phyloP scores from a whole-genome alignment of 768 basidiomycete species.

The Rickenella mellea region DNA sequence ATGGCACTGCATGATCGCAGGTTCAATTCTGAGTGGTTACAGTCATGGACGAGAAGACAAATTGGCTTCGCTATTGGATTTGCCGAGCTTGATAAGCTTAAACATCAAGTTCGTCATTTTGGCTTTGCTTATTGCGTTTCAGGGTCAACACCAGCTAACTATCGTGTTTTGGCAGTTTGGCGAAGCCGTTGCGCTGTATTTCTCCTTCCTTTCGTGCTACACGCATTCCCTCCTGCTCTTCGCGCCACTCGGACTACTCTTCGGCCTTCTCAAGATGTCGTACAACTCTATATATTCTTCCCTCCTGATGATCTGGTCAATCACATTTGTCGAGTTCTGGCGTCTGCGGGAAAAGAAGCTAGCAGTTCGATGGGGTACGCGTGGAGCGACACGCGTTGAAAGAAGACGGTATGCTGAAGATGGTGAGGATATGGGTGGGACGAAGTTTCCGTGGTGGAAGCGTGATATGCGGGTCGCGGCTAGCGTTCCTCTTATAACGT shows the following conservation, averaged over 20 bases:
- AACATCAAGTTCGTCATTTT: constrained; percentile 53
- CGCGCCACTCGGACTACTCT: constrained; percentile 55
- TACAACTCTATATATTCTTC: constrained; percentile 75
- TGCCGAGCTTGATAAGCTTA: constrained; percentile 57
- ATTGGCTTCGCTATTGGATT: constrained; percentile 37
- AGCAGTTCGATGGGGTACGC: constrained; percentile 75
- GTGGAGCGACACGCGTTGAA: constrained; percentile 70
- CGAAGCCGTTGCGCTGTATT: constrained; percentile 78
- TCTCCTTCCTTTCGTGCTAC: constrained; percentile 80
- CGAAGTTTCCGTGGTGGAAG: constrained; percentile 56
- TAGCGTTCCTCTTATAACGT: constrained; percentile 60
- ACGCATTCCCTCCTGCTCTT: constrained; percentile 73
- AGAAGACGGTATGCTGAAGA: constrained; percentile 58
- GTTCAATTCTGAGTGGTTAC: constrained; percentile 75
- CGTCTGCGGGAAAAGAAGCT: constrained; percentile 74
- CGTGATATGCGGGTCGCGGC: constrained; percentile 59
- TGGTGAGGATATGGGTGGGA: constrained; percentile 24
- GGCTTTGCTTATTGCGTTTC: neutral
- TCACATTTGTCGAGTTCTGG: constrained; percentile 89
- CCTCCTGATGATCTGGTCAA: constrained; percentile 73
- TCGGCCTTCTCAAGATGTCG: constrained; percentile 59
- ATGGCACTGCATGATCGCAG: constrained; percentile 77
- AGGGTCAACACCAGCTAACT: neutral
- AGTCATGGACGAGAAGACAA: constrained; percentile 59
- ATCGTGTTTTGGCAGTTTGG: constrained; percentile 44